Percentiles rank a stretch among this genome's conserved stretches.
Conservation (phyloP, 1,139 yeast genomes). For the Candida sp. region DNA sequence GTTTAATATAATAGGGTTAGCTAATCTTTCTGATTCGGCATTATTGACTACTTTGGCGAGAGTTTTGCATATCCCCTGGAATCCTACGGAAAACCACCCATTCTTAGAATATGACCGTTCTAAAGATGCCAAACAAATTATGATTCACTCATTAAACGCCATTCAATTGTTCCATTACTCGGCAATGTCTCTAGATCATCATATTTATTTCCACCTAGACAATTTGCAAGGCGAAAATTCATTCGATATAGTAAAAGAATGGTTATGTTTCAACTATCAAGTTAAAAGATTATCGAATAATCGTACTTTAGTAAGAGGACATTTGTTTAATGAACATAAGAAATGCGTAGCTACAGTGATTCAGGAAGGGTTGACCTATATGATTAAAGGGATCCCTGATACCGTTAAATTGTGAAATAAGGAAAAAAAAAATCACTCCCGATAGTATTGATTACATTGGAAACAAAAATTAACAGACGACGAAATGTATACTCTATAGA, state of each 20-base stretch:
- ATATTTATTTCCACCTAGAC: slow-evolving; percentile 38
- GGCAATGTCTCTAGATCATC: slow-evolving; percentile 49
- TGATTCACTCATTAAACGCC: slow-evolving; percentile 33
- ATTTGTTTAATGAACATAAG: slow-evolving; percentile 29
- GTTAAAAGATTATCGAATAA: slow-evolving; percentile 32
- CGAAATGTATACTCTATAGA: no score
- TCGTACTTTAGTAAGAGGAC: slow-evolving; percentile 38
- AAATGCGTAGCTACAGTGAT: slow-evolving; percentile 37
- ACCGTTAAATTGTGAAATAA: slow-evolving; percentile 16
- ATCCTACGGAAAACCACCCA: slow-evolving; percentile 33
- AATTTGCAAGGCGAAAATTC: slow-evolving; percentile 16
- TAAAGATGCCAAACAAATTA: slow-evolving; percentile 29
- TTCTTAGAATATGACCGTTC: slow-evolving; percentile 29
- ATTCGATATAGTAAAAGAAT: slow-evolving; percentile 37
- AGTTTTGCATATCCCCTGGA: slow-evolving; percentile 42
- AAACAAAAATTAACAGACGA: no score
- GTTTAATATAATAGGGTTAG: slow-evolving; percentile 37
- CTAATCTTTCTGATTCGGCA: slow-evolving; percentile 38
- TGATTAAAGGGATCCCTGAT: slow-evolving; percentile 25
- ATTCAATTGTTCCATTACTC: slow-evolving; percentile 43
- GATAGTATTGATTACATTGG: no score
- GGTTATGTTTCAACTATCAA: slow-evolving; percentile 40
- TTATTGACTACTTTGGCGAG: slow-evolving; percentile 43
- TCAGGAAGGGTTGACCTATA: slow-evolving; percentile 42
- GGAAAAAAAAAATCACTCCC: no score